phyloP scores from a whole-genome alignment of 2,329 filamentous ascomycete species.

The Neoarthrinium moseri region DNA sequence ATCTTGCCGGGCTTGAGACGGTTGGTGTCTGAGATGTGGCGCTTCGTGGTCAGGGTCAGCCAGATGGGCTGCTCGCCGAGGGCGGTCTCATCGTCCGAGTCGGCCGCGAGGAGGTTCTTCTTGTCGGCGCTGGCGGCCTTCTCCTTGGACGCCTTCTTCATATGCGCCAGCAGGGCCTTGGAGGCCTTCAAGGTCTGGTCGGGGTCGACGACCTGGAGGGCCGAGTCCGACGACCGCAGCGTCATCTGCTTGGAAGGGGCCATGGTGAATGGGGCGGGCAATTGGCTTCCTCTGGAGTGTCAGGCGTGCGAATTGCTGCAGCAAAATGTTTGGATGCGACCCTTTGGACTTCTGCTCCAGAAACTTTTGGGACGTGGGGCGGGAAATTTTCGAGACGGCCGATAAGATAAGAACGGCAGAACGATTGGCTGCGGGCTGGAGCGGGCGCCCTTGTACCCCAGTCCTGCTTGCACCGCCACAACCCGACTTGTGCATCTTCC shows the following conservation, averaged over 20 bases:
- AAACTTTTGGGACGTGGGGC: conserved; percentile 8
- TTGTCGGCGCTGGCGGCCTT: conserved; percentile 46
- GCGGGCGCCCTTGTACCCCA: too few species aligned
- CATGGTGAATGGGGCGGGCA: conserved; percentile 27
- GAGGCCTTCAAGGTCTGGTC: conserved; percentile 61
- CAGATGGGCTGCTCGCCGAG: conserved; percentile 54
- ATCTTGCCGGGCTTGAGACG: conserved; percentile 85
- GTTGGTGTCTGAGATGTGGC: conserved; percentile 68
- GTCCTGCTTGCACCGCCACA: too few species aligned
- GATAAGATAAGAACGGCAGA: too few species aligned
- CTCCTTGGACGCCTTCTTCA: conserved; percentile 54
- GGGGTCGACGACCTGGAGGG: conserved; percentile 34
- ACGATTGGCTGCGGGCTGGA: too few species aligned
- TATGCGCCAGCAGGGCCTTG: conserved; percentile 60
- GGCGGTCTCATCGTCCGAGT: conserved; percentile 41
- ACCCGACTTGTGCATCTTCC: too few species aligned
- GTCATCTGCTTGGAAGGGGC: conserved; percentile 40
- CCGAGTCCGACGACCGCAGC: conserved; percentile 21
- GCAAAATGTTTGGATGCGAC: too few species aligned
- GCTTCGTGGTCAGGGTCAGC: conserved; percentile 64
- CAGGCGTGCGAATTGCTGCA: too few species aligned
- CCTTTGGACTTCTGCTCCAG: too few species aligned
- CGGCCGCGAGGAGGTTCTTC: conserved; percentile 53
- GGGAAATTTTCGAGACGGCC: conserved; percentile 1
- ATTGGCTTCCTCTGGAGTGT: too few species aligned